Conservation (phyloP, 352 stramenopile species). For the Phytophthora podocarpi region DNA sequence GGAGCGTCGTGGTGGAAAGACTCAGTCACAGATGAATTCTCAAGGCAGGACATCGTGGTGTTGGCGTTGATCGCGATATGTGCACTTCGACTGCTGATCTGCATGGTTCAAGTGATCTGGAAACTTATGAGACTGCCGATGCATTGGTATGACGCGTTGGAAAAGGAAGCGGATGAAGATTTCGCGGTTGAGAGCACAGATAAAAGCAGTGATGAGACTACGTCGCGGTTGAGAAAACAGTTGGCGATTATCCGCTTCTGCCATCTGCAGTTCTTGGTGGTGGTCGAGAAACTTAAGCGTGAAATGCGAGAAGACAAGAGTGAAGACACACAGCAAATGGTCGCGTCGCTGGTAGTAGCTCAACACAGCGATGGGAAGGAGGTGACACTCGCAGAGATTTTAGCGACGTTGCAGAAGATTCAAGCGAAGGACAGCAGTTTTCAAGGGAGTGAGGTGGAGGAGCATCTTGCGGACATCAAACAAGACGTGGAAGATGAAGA, state of each 20-base stretch:
- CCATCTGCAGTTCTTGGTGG: constrained; percentile 47
- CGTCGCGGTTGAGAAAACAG: constrained; percentile 22
- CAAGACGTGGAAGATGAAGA: constrained; percentile 31
- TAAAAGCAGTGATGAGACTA: background rate
- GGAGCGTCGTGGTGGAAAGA: constrained; percentile 45
- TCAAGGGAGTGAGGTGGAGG: constrained; percentile 28
- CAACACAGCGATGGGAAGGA: constrained; percentile 19
- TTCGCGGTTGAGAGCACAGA: background rate
- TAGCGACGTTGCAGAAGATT: constrained; percentile 40
- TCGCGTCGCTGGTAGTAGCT: constrained; percentile 33
- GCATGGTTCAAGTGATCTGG: constrained; percentile 34
- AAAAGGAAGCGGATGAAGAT: constrained; percentile 2
- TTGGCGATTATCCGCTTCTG: constrained; percentile 42
- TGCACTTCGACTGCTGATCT: constrained; percentile 30
- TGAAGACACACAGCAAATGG: constrained; percentile 39
- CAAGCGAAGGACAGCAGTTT: constrained; percentile 41
- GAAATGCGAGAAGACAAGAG: constrained; percentile 37
- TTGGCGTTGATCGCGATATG: constrained; percentile 46
- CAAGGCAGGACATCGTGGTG: constrained; percentile 51
- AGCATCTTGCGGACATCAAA: constrained; percentile 33
- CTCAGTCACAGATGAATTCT: constrained; percentile 39
- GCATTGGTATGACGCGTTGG: constrained; percentile 25
- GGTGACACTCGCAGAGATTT: constrained; percentile 43
- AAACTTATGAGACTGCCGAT: constrained; percentile 32
- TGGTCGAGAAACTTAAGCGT: constrained; percentile 53